Base-by-base conservation (phyloP, 331 rosid species). In the Quercus lobata region DNA sequence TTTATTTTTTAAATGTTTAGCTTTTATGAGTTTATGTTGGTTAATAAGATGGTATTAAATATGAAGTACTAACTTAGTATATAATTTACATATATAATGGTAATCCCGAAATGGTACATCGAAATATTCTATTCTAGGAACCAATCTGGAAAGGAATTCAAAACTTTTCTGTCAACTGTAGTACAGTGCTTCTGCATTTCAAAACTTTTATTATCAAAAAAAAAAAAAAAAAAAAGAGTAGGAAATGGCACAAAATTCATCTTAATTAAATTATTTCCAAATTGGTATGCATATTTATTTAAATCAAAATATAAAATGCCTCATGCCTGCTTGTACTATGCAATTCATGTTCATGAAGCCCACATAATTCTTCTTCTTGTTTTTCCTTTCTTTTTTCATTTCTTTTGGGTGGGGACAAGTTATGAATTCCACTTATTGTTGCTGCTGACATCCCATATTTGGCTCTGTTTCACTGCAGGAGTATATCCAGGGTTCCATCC, bases 401-500 rank as follows among this genome's bases (percentile, higher is more conserved):
- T 5, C 29, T 12, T 61, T 11, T 2, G 27, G 15, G 6, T 25
- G n/a, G 69, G 21, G n/a, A 8, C 53, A 27, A 77, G 72, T 78
- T 37, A 14, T 12, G 70, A 73, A 29, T 24, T 69, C 78, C 78
- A 27, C 29, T 19, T 66, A 24, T 74, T n/a, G 29, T 24, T 76
- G 77, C 74, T 75, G 74, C 82, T 81, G 73, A 55, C 49, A 46
- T 78, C 80, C 74, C 54, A 21, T 58, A 62, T 75, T 72, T 77
- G 41, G 73, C 58, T 69, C 46, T 75, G 71, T 72, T 79, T 52
- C 46, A 62, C 34, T 78, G 84, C 87, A 95, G 98, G 93, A 80
- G 86, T 84, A 58, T 95, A 95, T 88, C 96, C 87, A 27, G 88
- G 88, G 53, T 86, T 83, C 71, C 97, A 95, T 87, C 98, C 98